phyloP scores from a whole-genome alignment of 1,284 basidiomycete genomes.

The Leccinum subrobustum region DNA sequence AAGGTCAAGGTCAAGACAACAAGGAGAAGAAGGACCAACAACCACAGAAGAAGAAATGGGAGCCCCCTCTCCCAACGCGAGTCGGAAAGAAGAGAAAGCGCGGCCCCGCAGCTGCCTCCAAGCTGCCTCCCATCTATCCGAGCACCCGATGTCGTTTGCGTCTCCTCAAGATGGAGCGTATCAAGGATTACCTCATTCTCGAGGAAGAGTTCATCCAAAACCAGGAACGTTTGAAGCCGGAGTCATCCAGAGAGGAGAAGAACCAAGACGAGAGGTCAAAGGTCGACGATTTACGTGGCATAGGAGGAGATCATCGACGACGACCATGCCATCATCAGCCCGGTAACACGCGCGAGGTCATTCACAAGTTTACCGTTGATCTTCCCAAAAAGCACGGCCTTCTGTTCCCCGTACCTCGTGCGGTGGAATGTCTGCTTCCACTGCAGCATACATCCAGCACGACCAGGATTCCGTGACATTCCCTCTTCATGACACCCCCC shows the following conservation, averaged over 20 bases:
- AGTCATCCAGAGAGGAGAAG: constrained; percentile 86
- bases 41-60: constrained; percentile 94
- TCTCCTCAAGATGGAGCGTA: constrained; percentile 95
- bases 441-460: constrained; percentile 20
- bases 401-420: not conserved
- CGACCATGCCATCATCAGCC: constrained; percentile 90
- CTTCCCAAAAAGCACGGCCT: not conserved
- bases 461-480: constrained; percentile 16
- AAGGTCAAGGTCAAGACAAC: constrained; percentile 43
- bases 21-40: constrained; percentile 61
- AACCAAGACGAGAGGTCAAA: constrained; percentile 92
- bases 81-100: constrained; percentile 87
- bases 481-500: constrained; percentile 4
- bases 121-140: constrained; percentile 92
- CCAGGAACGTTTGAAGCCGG: constrained; percentile 87
- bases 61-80: constrained; percentile 95
- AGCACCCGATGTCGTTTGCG: constrained; percentile 92
- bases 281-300: constrained; percentile 94
- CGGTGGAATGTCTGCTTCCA: constrained; percentile 28
- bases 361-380: too few species aligned
- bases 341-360: too few species aligned
- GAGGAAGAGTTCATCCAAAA: constrained; percentile 99
- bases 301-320: constrained; percentile 99
- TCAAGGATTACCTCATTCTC: constrained; percentile 96
- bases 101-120: constrained; percentile 89